Evolutionary conservation across 1,139 yeast species (phyloP), one percentile per base, ranked within the genome.

Genomic region (Trichomonascaceae sp.): DNA sequence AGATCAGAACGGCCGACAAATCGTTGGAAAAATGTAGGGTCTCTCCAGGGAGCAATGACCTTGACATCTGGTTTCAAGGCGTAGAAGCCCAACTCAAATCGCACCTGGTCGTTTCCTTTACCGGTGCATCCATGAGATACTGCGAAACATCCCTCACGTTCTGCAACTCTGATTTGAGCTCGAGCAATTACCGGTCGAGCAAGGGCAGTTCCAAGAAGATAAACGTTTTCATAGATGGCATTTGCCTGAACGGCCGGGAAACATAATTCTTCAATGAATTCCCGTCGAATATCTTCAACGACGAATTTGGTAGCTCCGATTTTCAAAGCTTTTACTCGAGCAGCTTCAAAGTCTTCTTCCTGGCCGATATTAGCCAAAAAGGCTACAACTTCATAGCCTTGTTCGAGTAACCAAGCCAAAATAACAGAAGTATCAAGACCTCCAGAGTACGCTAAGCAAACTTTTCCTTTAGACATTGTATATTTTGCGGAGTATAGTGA

Each of bases 71-170:
- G 99, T 79, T 93, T 90, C 73, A 93, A 82, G 43, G 98, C 99
- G 74, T 93, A 93, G 81, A 91, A 93, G 10, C 95, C 87, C 63
- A 93, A 80, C 77, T 93, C 99, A 71, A 93, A 93, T 76, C 99
- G 86, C 63, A 93, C 98, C 78, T 93, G 99, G 75, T 93, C 99
- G 72, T 93, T 93, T 77, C 99, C 99, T 79, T 93, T 93, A 78
- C 99, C 99, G 63, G 99, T 93, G 78, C 99, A 93, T 60, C 99
- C 99, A 74, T 93, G 99, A 52, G 96, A 84, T 55, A 93, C 99
- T 54, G 98, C 98, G 66, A 91, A 90, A 81, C 99, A 93, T 57
- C 97, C 97, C 74, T 95, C 93, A 68, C 87, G 83, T 77, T 90
- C 95, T 60, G 99, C 99, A 62, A 89, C 97, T 68, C 87, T 82